phyloP scores from a whole-genome alignment of 768 basidiomycete species.

The Lentinula detonsa region DNA sequence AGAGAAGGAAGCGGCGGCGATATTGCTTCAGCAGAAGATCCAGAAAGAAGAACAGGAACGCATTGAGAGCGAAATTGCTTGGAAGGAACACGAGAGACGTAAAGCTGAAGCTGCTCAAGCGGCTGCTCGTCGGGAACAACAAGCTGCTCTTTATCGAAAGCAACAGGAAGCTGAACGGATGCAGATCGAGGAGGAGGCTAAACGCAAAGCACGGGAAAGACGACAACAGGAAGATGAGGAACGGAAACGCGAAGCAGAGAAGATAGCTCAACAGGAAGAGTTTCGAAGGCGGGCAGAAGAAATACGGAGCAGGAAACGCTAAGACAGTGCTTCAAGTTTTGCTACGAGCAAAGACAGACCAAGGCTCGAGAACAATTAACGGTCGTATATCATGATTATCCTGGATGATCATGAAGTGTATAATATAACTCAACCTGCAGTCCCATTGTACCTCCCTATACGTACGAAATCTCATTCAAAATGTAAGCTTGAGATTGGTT shows the following conservation, averaged over 20 bases:
- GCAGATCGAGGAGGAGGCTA: conserved; percentile 3
- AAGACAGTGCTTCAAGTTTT: conserved; percentile 24
- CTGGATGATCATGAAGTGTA: too few relatives aligned
- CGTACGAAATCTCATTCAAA: too few relatives aligned
- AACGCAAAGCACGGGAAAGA: conserved; percentile 14
- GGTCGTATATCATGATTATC: too few relatives aligned
- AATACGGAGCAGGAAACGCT: conserved; percentile 27
- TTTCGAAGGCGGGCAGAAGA: conserved; percentile 29
- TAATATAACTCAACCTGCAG: too few relatives aligned
- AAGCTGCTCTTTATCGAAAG: conserved; percentile 1
- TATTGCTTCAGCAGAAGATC: conserved; percentile 19
- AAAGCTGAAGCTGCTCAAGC: conserved; percentile 20
- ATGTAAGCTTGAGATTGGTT: too few relatives aligned
- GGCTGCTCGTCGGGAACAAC: conserved; percentile 5
- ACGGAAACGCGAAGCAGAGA: conserved; percentile 21
- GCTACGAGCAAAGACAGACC: too few relatives aligned
- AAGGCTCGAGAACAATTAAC: too few relatives aligned
- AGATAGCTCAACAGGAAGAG: conserved; percentile 14
- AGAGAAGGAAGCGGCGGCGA: conserved; percentile 14
- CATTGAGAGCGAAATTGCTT: conserved; percentile 16
- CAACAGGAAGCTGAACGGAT: conserved; percentile 6
- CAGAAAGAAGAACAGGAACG: conserved; percentile 32
- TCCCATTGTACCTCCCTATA: too few relatives aligned
- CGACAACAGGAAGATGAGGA: conserved; percentile 18
- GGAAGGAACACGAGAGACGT: conserved; percentile 13